Conservation (phyloP, 2,329 filamentous ascomycete genomes). For the Trichophaea hybrida region DNA sequence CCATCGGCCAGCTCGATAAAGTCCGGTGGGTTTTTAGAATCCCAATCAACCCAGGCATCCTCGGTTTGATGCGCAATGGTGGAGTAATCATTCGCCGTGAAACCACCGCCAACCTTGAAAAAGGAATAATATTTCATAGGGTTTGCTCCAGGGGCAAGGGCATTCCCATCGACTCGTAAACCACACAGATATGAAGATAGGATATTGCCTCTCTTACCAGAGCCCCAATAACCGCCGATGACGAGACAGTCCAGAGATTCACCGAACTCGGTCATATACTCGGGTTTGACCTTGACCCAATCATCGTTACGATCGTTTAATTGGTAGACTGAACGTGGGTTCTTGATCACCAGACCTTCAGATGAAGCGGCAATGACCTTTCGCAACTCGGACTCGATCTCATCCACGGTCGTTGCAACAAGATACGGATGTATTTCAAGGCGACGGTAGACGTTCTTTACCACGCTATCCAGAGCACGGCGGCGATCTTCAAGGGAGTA, state of each 20-base stretch:
- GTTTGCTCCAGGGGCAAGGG: conserved; percentile 38
- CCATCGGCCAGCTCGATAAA: conserved; percentile 69
- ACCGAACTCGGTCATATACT: conserved; percentile 94
- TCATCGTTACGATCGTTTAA: conserved; percentile 85
- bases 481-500: conserved; percentile 74
- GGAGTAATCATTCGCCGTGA: conserved; percentile 70
- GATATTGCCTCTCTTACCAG: conserved; percentile 65
- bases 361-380: conserved; percentile 74
- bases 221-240: conserved; percentile 85
- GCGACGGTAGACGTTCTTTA: conserved; percentile 56
- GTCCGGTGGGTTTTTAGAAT: conserved; percentile 55
- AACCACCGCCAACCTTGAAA: conserved; percentile 94
- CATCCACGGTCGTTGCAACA: conserved; percentile 49
- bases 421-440: conserved; percentile 69
- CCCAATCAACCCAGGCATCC: conserved; percentile 83
- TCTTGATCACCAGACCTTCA: conserved; percentile 87
- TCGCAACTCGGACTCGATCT: conserved; percentile 66
- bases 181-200: conserved; percentile 86
- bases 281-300: conserved; percentile 97
- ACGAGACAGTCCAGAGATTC: conserved; percentile 83
- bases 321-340: conserved; percentile 70
- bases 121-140: conserved; percentile 58
- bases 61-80: conserved; percentile 71
- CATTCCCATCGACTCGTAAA: conserved; percentile 56
- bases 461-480: conserved; percentile 55